phyloP scores from a whole-genome alignment of 768 basidiomycete genomes.

The Naganishia vishniacii region DNA sequence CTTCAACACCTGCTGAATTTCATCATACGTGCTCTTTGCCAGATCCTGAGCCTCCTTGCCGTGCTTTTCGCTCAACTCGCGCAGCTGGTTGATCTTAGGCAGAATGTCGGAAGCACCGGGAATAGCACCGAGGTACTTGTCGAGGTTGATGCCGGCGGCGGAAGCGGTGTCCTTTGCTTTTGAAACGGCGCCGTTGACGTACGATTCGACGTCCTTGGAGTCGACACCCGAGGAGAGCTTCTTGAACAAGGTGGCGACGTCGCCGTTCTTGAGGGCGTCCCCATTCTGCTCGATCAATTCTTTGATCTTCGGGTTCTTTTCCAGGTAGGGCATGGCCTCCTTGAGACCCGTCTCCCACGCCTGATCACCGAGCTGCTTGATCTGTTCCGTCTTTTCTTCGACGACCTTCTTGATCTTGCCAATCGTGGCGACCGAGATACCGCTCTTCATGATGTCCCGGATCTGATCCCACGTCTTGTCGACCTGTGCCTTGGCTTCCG shows the following conservation, averaged over 20 bases:
- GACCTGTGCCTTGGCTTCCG: conserved; percentile 31
- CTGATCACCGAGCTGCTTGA: conserved; percentile 60
- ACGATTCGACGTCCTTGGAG: conserved; percentile 20
- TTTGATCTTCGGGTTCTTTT: conserved; percentile 27
- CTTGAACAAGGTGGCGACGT: conserved; percentile 19
- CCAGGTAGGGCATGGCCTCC: conserved; percentile 24
- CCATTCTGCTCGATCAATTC: conserved; percentile 27
- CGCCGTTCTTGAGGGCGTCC: conserved; percentile 21
- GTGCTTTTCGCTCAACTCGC: conserved; percentile 24
- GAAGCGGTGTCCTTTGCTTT: conserved; percentile 10
- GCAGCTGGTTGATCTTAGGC: conserved; percentile 24
- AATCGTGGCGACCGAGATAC: conserved; percentile 65
- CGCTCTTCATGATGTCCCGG: conserved; percentile 52
- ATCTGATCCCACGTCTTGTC: conserved; percentile 24
- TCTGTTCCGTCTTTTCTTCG: conserved; percentile 20
- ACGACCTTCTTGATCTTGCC: conserved; percentile 55
- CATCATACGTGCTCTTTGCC: conserved; percentile 24
- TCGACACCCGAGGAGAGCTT: conserved; percentile 23
- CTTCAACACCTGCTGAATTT: conserved; percentile 25
- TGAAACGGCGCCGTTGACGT: conserved; percentile 21
- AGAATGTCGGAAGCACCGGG: conserved; percentile 19
- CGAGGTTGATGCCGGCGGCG: conserved; percentile 18
- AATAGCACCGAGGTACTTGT: conserved; percentile 21
- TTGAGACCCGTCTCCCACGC: conserved; percentile 66
- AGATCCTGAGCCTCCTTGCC: conserved; percentile 26